These are phyloP conservation scores for Pezicula radicicola DNA, from an alignment of 2,329 filamentous ascomycete species.

Conservation along the genomic window DNA sequence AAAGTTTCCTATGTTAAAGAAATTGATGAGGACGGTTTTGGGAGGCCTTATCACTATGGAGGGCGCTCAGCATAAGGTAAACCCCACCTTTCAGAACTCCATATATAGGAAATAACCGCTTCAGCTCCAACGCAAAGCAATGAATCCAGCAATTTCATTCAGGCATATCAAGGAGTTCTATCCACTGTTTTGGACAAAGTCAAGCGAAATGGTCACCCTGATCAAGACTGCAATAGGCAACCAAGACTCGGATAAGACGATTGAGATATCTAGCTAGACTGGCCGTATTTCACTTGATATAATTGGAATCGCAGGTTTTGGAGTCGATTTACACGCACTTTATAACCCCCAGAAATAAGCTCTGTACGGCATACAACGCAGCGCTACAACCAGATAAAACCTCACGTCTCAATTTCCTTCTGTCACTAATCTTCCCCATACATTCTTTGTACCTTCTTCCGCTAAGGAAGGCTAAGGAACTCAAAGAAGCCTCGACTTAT, in stretches of 20 bases:
- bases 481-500: slow-evolving; percentile 58
- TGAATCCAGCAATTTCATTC: slow-evolving; percentile 78
- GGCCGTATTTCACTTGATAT: slow-evolving; percentile 69
- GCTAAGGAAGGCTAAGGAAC: slow-evolving; percentile 53
- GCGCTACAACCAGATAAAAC: slow-evolving; percentile 43
- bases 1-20: slow-evolving; percentile 31
- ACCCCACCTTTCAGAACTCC: not conserved
- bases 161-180: slow-evolving; percentile 83
- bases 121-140: slow-evolving; percentile 67
- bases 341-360: slow-evolving; percentile 52
- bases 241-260: slow-evolving; percentile 1
- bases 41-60: slow-evolving; percentile 72
- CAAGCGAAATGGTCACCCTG: slow-evolving; percentile 51
- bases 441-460: slow-evolving; percentile 49
- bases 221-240: slow-evolving; percentile 16
- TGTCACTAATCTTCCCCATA: slow-evolving; percentile 36
- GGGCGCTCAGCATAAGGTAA: slow-evolving; percentile 76
- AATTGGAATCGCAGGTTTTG: slow-evolving; percentile 67
- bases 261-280: slow-evolving; percentile 44
- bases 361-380: slow-evolving; percentile 52
- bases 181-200: slow-evolving; percentile 77
- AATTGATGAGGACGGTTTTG: slow-evolving; percentile 41
- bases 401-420: slow-evolving; percentile 35
- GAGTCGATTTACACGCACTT: slow-evolving; percentile 64
- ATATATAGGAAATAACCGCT: not conserved